Conservation (phyloP, 208 protist species). For the Trypanosoma avium region DNA sequence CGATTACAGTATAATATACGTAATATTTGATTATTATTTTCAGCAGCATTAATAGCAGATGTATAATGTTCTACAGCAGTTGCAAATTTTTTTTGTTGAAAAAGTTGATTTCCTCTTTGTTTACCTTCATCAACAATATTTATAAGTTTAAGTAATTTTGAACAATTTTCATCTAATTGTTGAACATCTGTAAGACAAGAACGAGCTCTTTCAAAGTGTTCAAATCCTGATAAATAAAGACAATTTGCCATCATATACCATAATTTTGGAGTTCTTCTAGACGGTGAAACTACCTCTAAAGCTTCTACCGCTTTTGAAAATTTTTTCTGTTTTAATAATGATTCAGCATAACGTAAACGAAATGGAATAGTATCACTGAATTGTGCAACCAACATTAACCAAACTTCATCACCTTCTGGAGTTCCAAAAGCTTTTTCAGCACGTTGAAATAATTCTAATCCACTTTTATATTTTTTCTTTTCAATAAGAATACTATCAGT, state of each 20-base stretch:
- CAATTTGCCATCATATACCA: constrained; percentile 65
- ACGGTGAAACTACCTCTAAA: constrained; percentile 54
- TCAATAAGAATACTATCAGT: constrained; percentile 41
- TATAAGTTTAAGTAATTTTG: constrained; percentile 60
- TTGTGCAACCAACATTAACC: constrained; percentile 78
- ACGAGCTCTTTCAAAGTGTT: constrained; percentile 78
- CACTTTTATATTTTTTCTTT: constrained; percentile 55
- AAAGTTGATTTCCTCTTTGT: constrained; percentile 84
- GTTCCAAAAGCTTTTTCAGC: constrained; percentile 70
- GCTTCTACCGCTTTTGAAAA: constrained; percentile 65
- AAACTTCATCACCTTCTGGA: constrained; percentile 76
- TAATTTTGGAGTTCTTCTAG: constrained; percentile 52
- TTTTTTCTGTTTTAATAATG: constrained; percentile 56
- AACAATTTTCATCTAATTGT: constrained; percentile 72
- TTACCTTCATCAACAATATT: constrained; percentile 85
- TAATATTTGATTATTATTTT: constrained; percentile 77
- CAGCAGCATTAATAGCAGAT: constrained; percentile 56
- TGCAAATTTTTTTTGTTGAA: constrained; percentile 76
- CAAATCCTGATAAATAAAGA: constrained; percentile 84
- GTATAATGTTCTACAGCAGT: constrained; percentile 79
- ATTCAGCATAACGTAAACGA: constrained; percentile 79
- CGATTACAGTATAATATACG: constrained; percentile 92
- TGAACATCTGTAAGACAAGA: constrained; percentile 44
- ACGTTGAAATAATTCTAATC: constrained; percentile 56
- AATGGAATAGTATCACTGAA: constrained; percentile 76